phyloP scores from a whole-genome alignment of 164 flowering plant genomes.

The Stephania yunnanensis region DNA sequence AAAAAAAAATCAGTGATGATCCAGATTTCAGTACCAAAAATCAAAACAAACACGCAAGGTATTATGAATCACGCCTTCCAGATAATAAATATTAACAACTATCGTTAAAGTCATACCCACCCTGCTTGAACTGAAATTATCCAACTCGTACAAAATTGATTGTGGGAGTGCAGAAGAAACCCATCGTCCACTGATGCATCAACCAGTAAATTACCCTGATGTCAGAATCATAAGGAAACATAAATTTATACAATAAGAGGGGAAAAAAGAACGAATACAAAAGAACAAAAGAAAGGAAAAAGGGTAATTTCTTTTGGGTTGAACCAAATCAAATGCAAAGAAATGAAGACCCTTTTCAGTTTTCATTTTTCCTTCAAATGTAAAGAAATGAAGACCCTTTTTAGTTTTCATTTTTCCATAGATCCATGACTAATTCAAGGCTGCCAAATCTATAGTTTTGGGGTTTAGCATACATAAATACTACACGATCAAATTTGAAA shows the following conservation, averaged over 20 bases:
- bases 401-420: no score
- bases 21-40: neutral
- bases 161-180: slow-evolving; percentile 62
- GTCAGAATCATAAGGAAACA: slow-evolving; percentile 68
- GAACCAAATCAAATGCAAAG: no score
- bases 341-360: no score
- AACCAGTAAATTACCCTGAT: slow-evolving; percentile 88
- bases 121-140: slow-evolving; percentile 79
- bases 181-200: slow-evolving; percentile 99
- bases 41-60: neutral
- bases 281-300: no score
- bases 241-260: slow-evolving; percentile 23
- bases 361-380: no score
- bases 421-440: no score
- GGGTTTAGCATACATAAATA: no score
- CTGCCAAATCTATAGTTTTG: no score
- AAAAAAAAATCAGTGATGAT: neutral
- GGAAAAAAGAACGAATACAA: no score
- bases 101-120: slow-evolving; percentile 36
- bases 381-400: no score
- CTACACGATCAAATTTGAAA: no score
- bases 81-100: neutral
- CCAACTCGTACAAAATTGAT: slow-evolving; percentile 64
- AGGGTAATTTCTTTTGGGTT: no score
- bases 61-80: neutral